Evolutionary conservation across 352 stramenopile species (phyloP).

Genomic region (Globisporangium nagaii): DNA sequence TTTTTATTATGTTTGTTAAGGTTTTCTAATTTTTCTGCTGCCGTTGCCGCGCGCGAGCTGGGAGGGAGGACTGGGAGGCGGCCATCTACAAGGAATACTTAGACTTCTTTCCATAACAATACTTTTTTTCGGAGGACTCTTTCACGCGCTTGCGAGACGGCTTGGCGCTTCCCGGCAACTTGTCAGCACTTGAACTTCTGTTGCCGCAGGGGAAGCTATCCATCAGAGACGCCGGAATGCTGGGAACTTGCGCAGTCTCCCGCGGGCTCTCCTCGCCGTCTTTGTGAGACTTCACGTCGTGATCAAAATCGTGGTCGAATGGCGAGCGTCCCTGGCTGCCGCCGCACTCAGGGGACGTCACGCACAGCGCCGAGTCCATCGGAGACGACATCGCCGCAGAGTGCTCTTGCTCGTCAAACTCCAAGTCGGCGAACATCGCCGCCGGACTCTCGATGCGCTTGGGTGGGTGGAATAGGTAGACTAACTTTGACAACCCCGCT

Average conservation of each 20-base stretch:
- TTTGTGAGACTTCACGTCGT: slow-evolving; percentile 49
- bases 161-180: slow-evolving; percentile 46
- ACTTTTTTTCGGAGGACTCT: slow-evolving; percentile 35
- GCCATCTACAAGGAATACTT: slow-evolving; percentile 57
- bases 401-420: slow-evolving; percentile 41
- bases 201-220: slow-evolving; percentile 56
- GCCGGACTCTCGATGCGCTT: slow-evolving; percentile 50
- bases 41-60: too few relatives aligned
- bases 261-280: slow-evolving; percentile 47
- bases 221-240: slow-evolving; percentile 29
- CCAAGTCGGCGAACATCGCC: slow-evolving; percentile 27
- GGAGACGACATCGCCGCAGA: slow-evolving; percentile 35
- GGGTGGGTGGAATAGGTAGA: slow-evolving; percentile 63
- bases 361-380: slow-evolving; percentile 60
- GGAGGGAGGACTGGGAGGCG: slow-evolving; percentile 1
- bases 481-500: slow-evolving; percentile 63
- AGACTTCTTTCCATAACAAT: slow-evolving; percentile 56
- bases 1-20: slow-evolving; percentile 45
- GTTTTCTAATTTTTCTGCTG: slow-evolving; percentile 71
- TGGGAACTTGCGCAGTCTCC: slow-evolving; percentile 36
- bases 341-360: slow-evolving; percentile 72
- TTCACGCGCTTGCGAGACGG: slow-evolving; percentile 40
- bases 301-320: slow-evolving; percentile 72
- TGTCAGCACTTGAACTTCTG: slow-evolving; percentile 76
- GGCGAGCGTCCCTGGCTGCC: slow-evolving; percentile 62